A percentile compares a stretch with the other conserved stretches of the same genome.
phyloP scores from a whole-genome alignment of 805 yeast species.

The Myxozyma monticola region DNA sequence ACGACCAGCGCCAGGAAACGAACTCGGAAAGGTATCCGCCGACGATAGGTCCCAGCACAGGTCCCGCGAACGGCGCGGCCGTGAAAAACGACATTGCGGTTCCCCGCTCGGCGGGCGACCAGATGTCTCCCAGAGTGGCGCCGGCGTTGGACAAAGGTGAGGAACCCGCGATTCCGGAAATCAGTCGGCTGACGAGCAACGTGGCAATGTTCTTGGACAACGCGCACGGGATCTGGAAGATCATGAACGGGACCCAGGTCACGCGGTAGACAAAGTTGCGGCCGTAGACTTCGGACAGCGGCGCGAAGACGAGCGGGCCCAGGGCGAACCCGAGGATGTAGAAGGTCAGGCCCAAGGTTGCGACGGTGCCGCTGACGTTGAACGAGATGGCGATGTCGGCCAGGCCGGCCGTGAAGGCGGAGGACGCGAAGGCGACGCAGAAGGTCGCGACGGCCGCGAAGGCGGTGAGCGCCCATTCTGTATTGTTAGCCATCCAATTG shows the following conservation, averaged over 20 bases:
- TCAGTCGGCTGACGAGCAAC: constrained; percentile 54
- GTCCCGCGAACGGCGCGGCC: constrained; percentile 48
- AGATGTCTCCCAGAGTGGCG: constrained; percentile 60
- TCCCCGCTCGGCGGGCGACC: constrained; percentile 53
- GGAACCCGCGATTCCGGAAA: constrained; percentile 60
- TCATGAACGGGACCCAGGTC: constrained; percentile 44
- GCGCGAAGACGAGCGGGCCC: constrained; percentile 69
- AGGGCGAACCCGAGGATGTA: constrained; percentile 34
- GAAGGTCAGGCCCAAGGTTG: constrained; percentile 22
- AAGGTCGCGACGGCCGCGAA: constrained; percentile 45
- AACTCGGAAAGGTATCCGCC: constrained; percentile 48
- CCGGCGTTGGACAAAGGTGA: constrained; percentile 62
- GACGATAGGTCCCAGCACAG: constrained; percentile 50
- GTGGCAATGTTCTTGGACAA: constrained; percentile 52
- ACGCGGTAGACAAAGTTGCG: constrained; percentile 47
- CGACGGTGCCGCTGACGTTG: constrained; percentile 7
- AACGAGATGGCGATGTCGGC: constrained; percentile 42
- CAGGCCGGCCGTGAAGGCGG: constrained; percentile 63
- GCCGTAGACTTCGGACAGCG: constrained; percentile 46
- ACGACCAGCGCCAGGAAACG: constrained; percentile 58
- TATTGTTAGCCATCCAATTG: no score
- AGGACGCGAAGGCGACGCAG: constrained; percentile 61
- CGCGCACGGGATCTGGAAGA: constrained; percentile 54
- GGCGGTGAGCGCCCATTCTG: neutral
- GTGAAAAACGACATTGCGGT: constrained; percentile 53